These are phyloP conservation scores for Paecilomyces sp. DNA, from an alignment of 2,329 filamentous ascomycete species.

Conservation along the genomic window DNA sequence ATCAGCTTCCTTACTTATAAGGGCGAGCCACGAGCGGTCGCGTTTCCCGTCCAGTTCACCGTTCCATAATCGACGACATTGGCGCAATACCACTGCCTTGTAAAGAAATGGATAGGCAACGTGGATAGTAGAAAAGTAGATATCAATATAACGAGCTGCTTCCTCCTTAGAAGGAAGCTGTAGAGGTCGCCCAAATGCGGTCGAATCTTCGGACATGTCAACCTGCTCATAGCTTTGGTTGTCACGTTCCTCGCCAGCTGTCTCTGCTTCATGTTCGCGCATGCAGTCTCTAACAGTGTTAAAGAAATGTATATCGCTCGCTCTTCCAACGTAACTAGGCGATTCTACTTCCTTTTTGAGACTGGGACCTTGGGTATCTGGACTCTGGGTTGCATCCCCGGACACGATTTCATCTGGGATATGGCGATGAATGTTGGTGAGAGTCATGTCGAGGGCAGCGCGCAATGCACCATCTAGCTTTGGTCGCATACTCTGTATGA, in stretches of 20 bases:
- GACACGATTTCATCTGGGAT: constrained; percentile 7
- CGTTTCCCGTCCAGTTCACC: constrained; percentile 8
- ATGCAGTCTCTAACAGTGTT: constrained; percentile 23
- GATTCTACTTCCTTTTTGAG: constrained; percentile 2
- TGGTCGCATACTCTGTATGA: constrained; percentile 9
- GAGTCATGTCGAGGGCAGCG: constrained; percentile 13
- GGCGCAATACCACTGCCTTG: constrained; percentile 12
- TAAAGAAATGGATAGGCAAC: constrained; percentile 29
- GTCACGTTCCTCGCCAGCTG: constrained; percentile 15
- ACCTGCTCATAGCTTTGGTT: constrained; percentile 9
- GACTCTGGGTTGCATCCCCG: neutral
- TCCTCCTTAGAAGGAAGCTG: constrained; percentile 9
- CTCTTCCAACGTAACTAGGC: constrained; percentile 29
- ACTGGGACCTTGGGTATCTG: neutral
- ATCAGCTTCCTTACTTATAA: constrained; percentile 11
- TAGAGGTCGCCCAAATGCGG: constrained; percentile 6
- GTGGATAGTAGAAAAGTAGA: constrained; percentile 29
- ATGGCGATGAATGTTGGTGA: constrained; percentile 7
- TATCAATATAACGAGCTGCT: constrained; percentile 12
- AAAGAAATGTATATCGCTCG: constrained; percentile 33
- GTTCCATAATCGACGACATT: constrained; percentile 10
- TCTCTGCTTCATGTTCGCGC: constrained; percentile 9
- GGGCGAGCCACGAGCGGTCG: constrained; percentile 13
- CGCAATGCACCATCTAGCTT: constrained; percentile 8
- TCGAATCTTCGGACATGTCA: constrained; percentile 6